Base-by-base conservation (phyloP, 306 rosid genomes). In the Fragaria iinumae region DNA sequence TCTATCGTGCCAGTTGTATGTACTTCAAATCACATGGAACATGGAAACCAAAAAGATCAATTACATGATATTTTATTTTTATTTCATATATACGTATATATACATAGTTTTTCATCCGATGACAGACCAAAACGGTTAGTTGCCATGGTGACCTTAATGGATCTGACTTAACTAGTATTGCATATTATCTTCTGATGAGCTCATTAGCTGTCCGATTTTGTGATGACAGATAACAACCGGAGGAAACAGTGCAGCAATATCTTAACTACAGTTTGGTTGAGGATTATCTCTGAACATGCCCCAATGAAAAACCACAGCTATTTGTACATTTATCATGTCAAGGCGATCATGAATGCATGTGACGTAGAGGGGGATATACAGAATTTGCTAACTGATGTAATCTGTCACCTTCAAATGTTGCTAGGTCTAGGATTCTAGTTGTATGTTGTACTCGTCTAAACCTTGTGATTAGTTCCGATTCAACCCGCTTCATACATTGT, bases 251-350 rank as follows among this genome's bases (percentile, higher is more conserved):
- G 80, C 85, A 38, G 83, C 84, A 56, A 81, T 84, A 76, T 67
- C 67, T 68, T 65, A 71, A 44, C 57, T 78, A 76, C n/a, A 41
- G 66, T 20, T 68, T 5, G 73, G 11, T 48, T 74, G 21, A 80
- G 76, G 65, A 83, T 71, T 45, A 62, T 71, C 64, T 75, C 81
- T 76, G 83, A 82, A 77, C 84, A 77, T 83, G 70, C 60, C 75
- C 17, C 11, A 50, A 77, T 71, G 72, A 52, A 77, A 80, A 82
- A 72, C 56, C 81, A 60, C 83, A 45, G 84, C 84, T 85, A 62
- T 81, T 81, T 93, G 94, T 89, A 91, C 89, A 88, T 89, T 85
- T 86, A 72, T 85, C 81, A 5, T 60, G 34, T 63, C 79, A 82
- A 65, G 86, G 84, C 77, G 88, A 81, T 83, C 84, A 48, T 82